phyloP scores from a whole-genome alignment of 2,329 filamentous ascomycete species.

The Exophiala sp. region DNA sequence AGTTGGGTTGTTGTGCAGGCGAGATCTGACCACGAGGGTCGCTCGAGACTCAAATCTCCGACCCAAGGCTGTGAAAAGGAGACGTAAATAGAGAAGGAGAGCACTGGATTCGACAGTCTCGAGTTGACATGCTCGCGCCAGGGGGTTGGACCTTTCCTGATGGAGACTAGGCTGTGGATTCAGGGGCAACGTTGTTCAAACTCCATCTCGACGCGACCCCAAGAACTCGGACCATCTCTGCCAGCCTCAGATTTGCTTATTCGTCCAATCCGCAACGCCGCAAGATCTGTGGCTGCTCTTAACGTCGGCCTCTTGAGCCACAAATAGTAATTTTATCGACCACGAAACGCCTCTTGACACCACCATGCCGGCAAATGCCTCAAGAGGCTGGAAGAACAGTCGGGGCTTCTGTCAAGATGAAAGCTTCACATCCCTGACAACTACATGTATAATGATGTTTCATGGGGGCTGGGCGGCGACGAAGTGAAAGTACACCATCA shows the following conservation, averaged over 20 bases:
- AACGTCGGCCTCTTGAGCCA: not conserved
- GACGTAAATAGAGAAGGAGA: not conserved
- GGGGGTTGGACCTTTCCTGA: constrained; percentile 4
- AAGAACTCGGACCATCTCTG: not conserved
- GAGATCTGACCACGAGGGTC: not conserved
- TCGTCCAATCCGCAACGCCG: not conserved
- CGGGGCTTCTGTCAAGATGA: too few relatives aligned
- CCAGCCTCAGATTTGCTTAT: not conserved
- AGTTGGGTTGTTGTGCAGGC: not conserved
- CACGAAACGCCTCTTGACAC: not conserved
- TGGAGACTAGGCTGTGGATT: constrained; percentile 8
- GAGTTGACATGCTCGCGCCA: constrained; percentile 9
- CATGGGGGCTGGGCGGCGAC: too few relatives aligned
- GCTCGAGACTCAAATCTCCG: constrained; percentile 14
- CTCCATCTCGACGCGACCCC: not conserved
- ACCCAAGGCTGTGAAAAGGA: constrained; percentile 9
- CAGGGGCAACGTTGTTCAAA: constrained; percentile 9
- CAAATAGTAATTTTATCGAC: not conserved
- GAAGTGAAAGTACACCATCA: too few relatives aligned
- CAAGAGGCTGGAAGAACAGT: too few relatives aligned
- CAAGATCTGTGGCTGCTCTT: constrained; percentile 9
- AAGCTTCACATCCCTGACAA: too few relatives aligned
- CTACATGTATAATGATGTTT: too few relatives aligned
- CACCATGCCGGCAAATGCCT: too few relatives aligned
- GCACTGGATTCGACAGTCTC: not conserved